Base-by-base conservation (phyloP, 345 rosid species). In the Erysimum cheiranthoides region DNA sequence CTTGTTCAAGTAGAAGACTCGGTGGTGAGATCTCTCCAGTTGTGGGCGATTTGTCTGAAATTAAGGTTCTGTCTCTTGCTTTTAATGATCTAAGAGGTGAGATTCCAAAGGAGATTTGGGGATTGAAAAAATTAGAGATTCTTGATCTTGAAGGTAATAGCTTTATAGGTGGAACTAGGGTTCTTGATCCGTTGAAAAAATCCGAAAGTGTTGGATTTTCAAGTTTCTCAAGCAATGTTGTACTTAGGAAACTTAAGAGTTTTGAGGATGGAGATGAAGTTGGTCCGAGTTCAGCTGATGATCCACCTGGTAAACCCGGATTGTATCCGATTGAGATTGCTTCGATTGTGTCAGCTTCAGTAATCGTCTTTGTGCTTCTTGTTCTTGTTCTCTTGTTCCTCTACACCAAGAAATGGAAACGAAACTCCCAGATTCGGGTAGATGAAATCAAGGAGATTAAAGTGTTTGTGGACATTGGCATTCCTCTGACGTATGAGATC, bases 261-360 rank as follows among this genome's bases (percentile, higher is more conserved):
- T 0, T 38, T n/a, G 45, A 62, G 5, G 71, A 39, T 1, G 78
- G 28, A 61, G 66, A 66, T 1, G 46, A 58, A 30, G 51, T 0
- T 39, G 34, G 28, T 62, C 31, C 79, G 3, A 69, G 8, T 21
- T 52, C 66, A 27, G 38, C 21, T 54, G 53, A 42, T 8, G 63
- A 56, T 40, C 35, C 77, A 49, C 13, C 68, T 27, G 71, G 11
- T 10, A 45, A 57, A 64, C n/a, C 11, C 25, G 81, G 74, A 8
- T 70, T 86, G 43, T 83, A 71, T 13, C 76, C 90, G 9, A 85
- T 88, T 42, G 93, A 88, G 78, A 74, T 88, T 28, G 89, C 90
- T 73, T 86, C 89, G 1, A 81, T 88, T 30, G 85, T 81, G 13
- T 88, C 89, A 17, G 90, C 89, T 53, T 88, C 89, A 4, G 83